Conservation (phyloP, 257 asterid genomes). For the Solanum virginianum region DNA sequence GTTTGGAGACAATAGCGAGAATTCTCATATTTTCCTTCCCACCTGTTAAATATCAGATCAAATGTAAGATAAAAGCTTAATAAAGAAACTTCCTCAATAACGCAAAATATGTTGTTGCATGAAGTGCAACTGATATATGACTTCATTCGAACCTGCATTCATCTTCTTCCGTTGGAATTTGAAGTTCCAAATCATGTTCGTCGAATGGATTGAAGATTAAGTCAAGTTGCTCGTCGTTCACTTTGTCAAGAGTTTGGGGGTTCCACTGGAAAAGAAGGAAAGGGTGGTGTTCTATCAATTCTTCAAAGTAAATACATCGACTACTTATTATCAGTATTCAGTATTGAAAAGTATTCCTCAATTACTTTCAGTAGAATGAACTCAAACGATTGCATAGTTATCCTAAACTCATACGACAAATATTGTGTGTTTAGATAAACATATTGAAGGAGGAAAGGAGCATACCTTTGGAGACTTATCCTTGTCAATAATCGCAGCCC, state of each 20-base stretch:
- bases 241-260: conserved; percentile 17
- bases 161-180: neutral
- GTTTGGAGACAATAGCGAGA: neutral
- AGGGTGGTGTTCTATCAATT: neutral
- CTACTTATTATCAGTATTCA: neutral
- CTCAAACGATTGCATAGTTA: too few relatives aligned
- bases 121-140: too few relatives aligned
- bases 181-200: neutral
- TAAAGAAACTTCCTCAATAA: too few relatives aligned
- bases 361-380: too few relatives aligned
- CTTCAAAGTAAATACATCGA: neutral
- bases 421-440: neutral
- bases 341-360: neutral
- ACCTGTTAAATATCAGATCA: too few relatives aligned
- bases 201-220: neutral
- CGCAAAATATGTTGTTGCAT: too few relatives aligned
- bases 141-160: neutral
- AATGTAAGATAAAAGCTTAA: too few relatives aligned
- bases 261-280: too few relatives aligned
- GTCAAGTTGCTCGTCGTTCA: conserved; percentile 6
- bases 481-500: too few relatives aligned
- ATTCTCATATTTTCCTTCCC: too few relatives aligned
- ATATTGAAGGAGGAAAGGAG: neutral
- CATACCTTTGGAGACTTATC: too few relatives aligned
- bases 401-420: neutral